Conservation (phyloP, 192 early-diverging fungal genomes). For the Jimgerdemannia flammicorona region DNA sequence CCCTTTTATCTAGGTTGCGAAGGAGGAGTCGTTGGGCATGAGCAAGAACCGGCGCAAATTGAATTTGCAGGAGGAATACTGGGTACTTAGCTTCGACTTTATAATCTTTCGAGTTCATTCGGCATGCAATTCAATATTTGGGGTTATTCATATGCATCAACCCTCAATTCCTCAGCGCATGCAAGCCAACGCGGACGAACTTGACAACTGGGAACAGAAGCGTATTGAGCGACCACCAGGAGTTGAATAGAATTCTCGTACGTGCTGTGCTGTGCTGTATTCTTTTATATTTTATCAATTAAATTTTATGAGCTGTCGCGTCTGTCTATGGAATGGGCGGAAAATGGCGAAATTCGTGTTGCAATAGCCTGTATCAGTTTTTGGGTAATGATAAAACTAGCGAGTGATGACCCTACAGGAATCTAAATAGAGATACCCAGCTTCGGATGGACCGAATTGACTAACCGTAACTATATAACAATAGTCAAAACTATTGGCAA, state of each 20-base stretch:
- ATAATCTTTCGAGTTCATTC: not conserved
- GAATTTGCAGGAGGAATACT: constrained; percentile 73
- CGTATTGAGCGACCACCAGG: constrained; percentile 22
- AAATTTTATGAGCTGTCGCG: too few relatives aligned
- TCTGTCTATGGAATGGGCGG: too few relatives aligned
- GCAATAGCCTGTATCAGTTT: too few relatives aligned
- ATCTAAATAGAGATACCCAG: too few relatives aligned
- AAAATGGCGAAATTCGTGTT: too few relatives aligned
- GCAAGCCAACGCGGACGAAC: constrained; percentile 19
- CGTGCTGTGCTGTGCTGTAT: not conserved
- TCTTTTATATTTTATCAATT: too few relatives aligned
- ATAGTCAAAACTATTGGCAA: too few relatives aligned
- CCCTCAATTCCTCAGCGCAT: constrained; percentile 9
- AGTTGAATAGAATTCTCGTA: constrained; percentile 7
- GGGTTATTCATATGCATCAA: not conserved
- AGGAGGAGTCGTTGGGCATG: constrained; percentile 53
- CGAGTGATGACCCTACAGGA: too few relatives aligned
- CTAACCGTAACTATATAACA: too few relatives aligned
- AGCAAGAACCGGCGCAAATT: constrained; percentile 52
- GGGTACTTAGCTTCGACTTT: constrained; percentile 18
- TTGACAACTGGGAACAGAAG: constrained; percentile 25
- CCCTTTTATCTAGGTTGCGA: constrained; percentile 32
- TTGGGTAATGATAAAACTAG: too few relatives aligned
- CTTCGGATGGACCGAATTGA: too few relatives aligned
- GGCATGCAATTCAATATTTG: too few relatives aligned